Evolutionary conservation across 2,329 filamentous ascomycete genomes (phyloP), one percentile per base, ranked within the genome.

Genomic region (Rutstroemia sp.): DNA sequence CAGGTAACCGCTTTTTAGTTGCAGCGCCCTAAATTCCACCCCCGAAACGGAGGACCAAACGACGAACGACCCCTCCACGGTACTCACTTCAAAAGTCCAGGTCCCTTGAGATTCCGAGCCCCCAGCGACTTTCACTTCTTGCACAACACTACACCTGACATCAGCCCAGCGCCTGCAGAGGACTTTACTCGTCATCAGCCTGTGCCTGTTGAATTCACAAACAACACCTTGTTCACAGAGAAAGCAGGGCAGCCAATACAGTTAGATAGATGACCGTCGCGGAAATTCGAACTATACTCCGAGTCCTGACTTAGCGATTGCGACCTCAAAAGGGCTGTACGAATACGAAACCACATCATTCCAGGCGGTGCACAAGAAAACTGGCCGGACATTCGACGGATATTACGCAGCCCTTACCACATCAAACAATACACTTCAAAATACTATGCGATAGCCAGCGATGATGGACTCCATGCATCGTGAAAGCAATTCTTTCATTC

Each of bases 401-500:
- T 12, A 12, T 34, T 12, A 12, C 30, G 30, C 30, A 12, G 10
- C 12, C 30, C 14, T 12, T 12, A 34, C 39, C 36, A 51, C 34
- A 10, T 12, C 27, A 5, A 19, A 19, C 30, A 34, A 34, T 34
- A 34, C 30, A 34, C 30, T 21, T 21, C 44, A 39, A 42, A 38
- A 46, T 50, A 45, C 48, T 48, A 58, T 51, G 55, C 19, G 45
- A 40, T 60, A 61, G 46, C 61, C 60, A 48, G 54, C 58, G 16
- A 65, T 60, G 57, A 54, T 59, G 55, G 30, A 51, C 50, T 50
- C 60, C 38, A 49, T 58, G 57, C 50, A 60, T 56, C 30, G 58
- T 38, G 19, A 59, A 48, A 44, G 49, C 36, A 44, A 51, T 48
- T 17, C 48, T 45, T 48, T 82, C 65, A 79, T 85, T 70, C 78